These are phyloP conservation scores for Eleusine coracana DNA, from an alignment of 176 grass and related monocot species.

Conservation along the genomic window DNA sequence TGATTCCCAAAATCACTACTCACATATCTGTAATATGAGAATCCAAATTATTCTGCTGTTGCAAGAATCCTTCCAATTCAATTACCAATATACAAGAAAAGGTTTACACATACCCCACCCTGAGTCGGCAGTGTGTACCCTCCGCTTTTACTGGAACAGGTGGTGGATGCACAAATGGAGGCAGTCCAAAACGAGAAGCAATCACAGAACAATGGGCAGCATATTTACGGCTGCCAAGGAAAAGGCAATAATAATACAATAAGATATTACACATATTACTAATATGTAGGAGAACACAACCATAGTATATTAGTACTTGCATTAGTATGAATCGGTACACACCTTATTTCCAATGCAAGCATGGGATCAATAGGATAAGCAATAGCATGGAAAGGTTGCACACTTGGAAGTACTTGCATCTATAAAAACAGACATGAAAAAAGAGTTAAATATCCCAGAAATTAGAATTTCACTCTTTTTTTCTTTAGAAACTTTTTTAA, in stretches of 20 bases:
- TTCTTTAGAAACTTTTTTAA: neutral
- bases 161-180: slow-evolving; percentile 66
- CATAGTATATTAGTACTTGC: neutral
- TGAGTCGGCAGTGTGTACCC: slow-evolving; percentile 60
- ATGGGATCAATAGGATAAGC: slow-evolving; percentile 84
- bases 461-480: neutral
- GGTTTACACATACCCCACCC: slow-evolving; percentile 69
- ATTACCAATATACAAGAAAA: neutral
- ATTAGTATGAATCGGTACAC: neutral
- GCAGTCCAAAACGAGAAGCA: slow-evolving; percentile 74
- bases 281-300: neutral
- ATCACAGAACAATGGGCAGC: slow-evolving; percentile 80
- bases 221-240: slow-evolving; percentile 64
- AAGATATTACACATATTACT: neutral
- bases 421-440: slow-evolving; percentile 21
- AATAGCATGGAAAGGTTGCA: slow-evolving; percentile 97
- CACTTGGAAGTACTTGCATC: slow-evolving; percentile 73
- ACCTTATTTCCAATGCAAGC: slow-evolving; percentile 92
- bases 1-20: slow-evolving; percentile 97
- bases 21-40: slow-evolving; percentile 64
- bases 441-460: slow-evolving; percentile 6
- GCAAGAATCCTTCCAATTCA: neutral
- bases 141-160: slow-evolving; percentile 63
- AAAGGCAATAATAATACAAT: neutral
- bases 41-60: slow-evolving; percentile 29